Base-by-base conservation (phyloP, 768 basidiomycete species). In the Nidularia pulvinata region DNA sequence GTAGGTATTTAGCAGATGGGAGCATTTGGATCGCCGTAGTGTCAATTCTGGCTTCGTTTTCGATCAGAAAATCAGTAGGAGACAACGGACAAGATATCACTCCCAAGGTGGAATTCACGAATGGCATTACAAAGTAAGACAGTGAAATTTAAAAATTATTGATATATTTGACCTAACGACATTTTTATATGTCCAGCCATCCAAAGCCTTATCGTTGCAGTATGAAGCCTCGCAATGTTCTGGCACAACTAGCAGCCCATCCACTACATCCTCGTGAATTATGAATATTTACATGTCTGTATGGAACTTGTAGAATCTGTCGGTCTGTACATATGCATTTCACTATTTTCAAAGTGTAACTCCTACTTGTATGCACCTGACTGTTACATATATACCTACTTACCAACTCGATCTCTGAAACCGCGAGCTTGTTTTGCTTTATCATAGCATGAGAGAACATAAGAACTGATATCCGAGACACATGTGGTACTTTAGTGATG, bases 21-120 rank as follows among this genome's bases (percentile, higher is more conserved):
- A 68, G 57, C 6, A 32, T 73, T 36, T 76, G 68, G 69, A 64
- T 66, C 6, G 55, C 62, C 2, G 49, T 72, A 16, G 69, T 60
- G 14, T 68, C 64, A 6, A 52, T 67, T 13, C 56, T 76, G n/a
- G 60, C 69, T 1, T 63, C 66, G 0, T 16, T 72, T 48, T 54
- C 50, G n/a, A 50, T 76, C 39, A 46, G 50, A 11, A 70, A 64
- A 46, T 59, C 62, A 1, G 50, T 55, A 13, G 67, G 69, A 25
- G 55, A 60, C 9, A 52, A 58, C 6, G 76, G 74, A 14, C 61
- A 61, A 2, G 65, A 66, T n/a, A 62, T 77, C 0, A 59, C 60
- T 4, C 59, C 59, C 19, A 44, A 51, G 7, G 50, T 46, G 6
- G 53, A 55, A 30, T 64, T 53, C 46, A 45, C 30, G 14, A 47